These are phyloP conservation scores for Sextonia rubra DNA, from an alignment of 164 flowering plant species.

Conservation along the genomic window DNA sequence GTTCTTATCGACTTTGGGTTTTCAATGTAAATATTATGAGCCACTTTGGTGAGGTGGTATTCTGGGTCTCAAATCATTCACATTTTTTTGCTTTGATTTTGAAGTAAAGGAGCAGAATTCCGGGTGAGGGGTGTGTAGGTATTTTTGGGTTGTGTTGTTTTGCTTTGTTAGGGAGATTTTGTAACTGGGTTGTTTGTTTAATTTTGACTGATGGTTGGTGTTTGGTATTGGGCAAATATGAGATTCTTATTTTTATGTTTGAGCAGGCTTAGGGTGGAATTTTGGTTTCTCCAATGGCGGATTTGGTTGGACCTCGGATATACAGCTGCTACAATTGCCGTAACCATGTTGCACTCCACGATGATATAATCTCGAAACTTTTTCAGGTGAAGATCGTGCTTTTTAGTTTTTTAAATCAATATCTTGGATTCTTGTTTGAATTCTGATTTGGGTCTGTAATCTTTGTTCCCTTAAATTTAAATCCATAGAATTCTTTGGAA, in stretches of 20 bases:
- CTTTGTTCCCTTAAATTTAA: background rate
- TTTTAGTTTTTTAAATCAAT: slow-evolving; percentile 17
- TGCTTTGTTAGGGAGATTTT: background rate
- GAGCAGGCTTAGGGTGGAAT: slow-evolving; percentile 2
- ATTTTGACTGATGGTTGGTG: background rate
- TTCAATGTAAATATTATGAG: background rate
- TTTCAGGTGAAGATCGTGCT: slow-evolving; percentile 52
- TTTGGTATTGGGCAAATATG: background rate
- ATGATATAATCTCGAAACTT: slow-evolving; percentile 66
- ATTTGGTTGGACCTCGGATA: slow-evolving; percentile 51
- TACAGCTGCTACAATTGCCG: slow-evolving; percentile 72
- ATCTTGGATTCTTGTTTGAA: background rate
- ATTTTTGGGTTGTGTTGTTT: background rate
- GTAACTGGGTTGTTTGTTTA: background rate
- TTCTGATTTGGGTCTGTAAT: background rate
- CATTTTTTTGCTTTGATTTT: background rate
- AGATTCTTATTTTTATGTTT: background rate
- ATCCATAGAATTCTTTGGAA: background rate
- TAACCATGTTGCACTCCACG: slow-evolving; percentile 69
- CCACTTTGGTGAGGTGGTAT: background rate
- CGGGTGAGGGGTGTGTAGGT: background rate
- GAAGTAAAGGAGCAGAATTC: background rate
- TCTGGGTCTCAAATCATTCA: background rate
- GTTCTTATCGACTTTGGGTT: slow-evolving; percentile 3
- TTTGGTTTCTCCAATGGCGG: slow-evolving; percentile 38